Evolutionary conservation across 345 rosid genomes (phyloP).

Genomic region (Populus nigra): DNA sequence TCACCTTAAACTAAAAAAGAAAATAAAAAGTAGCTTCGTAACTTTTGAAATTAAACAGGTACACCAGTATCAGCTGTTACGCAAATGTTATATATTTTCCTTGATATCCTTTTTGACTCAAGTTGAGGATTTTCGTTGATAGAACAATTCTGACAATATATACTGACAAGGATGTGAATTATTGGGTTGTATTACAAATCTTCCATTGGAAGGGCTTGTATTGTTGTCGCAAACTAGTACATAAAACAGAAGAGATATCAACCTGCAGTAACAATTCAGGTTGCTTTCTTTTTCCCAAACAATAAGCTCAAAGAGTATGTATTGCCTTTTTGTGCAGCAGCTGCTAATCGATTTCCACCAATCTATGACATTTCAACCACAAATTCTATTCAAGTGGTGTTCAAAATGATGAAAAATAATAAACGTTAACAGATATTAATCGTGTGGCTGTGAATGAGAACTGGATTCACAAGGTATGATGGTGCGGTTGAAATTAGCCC

Average conservation of each 20-base stretch:
- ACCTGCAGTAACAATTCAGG: constrained; percentile 27
- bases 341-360: constrained; percentile 75
- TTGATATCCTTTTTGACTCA: too few relatives aligned
- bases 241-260: not conserved
- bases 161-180: too few relatives aligned
- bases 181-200: too few relatives aligned
- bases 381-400: not conserved
- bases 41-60: too few relatives aligned
- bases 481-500: not conserved
- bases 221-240: not conserved
- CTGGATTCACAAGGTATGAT: not conserved
- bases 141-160: too few relatives aligned
- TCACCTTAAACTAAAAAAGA: too few relatives aligned
- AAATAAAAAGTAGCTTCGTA: too few relatives aligned
- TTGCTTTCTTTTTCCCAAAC: constrained; percentile 65
- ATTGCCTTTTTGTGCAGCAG: constrained; percentile 68
- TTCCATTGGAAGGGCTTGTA: not conserved
- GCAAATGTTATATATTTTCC: too few relatives aligned
- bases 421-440: not conserved
- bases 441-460: not conserved
- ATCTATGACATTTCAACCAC: constrained; percentile 36
- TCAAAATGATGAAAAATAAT: not conserved
- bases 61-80: too few relatives aligned
- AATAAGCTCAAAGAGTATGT: constrained; percentile 67
- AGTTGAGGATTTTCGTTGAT: too few relatives aligned